Base-by-base conservation (phyloP, 768 basidiomycete genomes). In the Harrya chromipes region DNA sequence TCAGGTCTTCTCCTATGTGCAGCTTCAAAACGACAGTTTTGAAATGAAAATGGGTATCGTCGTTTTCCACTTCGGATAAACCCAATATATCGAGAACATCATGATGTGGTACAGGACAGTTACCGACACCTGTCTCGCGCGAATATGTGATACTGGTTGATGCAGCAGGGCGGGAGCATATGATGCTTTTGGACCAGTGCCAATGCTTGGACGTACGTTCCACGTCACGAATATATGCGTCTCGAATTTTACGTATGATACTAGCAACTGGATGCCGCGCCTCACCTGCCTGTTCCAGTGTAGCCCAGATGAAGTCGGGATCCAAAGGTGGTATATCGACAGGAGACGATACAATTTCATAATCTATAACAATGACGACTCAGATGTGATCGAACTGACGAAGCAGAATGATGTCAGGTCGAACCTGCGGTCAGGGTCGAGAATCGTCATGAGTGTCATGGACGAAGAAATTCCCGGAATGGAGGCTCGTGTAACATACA, bases 181-280 rank as follows among this genome's bases (percentile, higher is more conserved):
- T 29, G 3, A 14, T 54, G 27, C 40, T 46, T n/a, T 44, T 51
- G 16, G 53, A 54, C 23, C 44, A 42, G 14, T 51, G 40, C 24
- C 40, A 6, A 38, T 38, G 14, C 29, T 24, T 46, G 20, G 36
- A 38, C 13, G 49, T 51, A 38, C 7, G 44, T 6, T 14, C 9
- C 6, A 12, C 9, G 9, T 0, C 11, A n/a, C n/a, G n/a, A 36
- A 35, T 5, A 4, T 10, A 9, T 27, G 27, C 2, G 4, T 20
- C 19, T 5, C 9, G 10, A 37, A 8, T 10, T n/a, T 23, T 19
- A 40, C 40, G 8, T 7, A 4, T 8, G 4, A 3, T 26, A 21
- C 33, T 17, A 54, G 49, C 49, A 50, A 39, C 33, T 53, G 1
- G 16, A 43, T 40, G 17, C 10, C 20, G 39, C 47, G 45, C 26